Conservation (phyloP, 805 yeast genomes). For the Kazachstania bromeliacearum region DNA sequence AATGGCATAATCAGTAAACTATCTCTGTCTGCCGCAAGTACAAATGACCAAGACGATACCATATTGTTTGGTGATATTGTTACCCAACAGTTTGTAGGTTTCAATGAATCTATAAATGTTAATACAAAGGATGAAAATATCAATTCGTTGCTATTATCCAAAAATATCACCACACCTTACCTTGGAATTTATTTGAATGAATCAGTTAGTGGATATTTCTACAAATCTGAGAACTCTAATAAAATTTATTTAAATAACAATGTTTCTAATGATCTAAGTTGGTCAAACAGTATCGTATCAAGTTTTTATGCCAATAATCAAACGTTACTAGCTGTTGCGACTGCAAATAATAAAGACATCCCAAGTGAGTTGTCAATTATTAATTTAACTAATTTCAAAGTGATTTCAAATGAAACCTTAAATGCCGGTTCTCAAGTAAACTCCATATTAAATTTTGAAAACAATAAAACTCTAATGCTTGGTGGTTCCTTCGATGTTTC, state of each 20-base stretch:
- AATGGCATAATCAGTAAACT: slow-evolving; percentile 21
- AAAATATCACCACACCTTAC: slow-evolving; percentile 12
- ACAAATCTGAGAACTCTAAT: not conserved
- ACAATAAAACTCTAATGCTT: slow-evolving; percentile 37
- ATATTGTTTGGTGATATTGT: slow-evolving; percentile 29
- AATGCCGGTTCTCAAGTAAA: slow-evolving; percentile 33
- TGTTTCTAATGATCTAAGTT: slow-evolving; percentile 9
- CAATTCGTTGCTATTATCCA: too few species aligned
- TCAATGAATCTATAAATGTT: not conserved
- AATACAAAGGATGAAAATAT: not conserved
- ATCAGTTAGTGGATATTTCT: slow-evolving; percentile 1
- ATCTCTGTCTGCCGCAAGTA: slow-evolving; percentile 20
- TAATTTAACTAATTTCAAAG: slow-evolving; percentile 39
- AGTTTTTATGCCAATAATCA: slow-evolving; percentile 21
- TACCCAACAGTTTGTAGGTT: slow-evolving; percentile 2
- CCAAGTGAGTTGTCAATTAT: slow-evolving; percentile 12
- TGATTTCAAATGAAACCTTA: slow-evolving; percentile 30
- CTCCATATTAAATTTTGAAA: slow-evolving; percentile 34
- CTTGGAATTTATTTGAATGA: slow-evolving; percentile 26
- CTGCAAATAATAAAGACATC: not conserved
- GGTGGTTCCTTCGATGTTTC: slow-evolving; percentile 69
- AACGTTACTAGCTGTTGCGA: slow-evolving; percentile 17
- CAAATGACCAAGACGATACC: slow-evolving; percentile 24
- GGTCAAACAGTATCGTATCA: slow-evolving; percentile 16
- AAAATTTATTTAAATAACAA: not conserved